A percentile compares a stretch with the other conserved stretches of the same genome.
Conservation (phyloP, 2,329 filamentous ascomycete species). For the Ophiostoma ips region DNA sequence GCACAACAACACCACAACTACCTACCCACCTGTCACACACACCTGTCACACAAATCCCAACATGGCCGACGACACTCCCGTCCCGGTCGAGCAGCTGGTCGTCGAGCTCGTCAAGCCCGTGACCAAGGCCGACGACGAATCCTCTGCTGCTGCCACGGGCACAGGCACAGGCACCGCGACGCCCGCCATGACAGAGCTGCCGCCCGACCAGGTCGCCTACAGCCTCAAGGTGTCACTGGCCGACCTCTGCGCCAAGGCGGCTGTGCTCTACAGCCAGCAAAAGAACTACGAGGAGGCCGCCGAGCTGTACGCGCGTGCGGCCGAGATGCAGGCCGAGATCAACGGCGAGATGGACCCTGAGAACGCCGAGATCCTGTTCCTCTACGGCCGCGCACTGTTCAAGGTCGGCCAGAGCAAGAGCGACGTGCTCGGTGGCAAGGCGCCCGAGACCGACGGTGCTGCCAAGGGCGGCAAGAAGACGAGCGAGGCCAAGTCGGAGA, state of each 20-base stretch:
- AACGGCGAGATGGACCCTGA: conserved; percentile 84
- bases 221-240: conserved; percentile 50
- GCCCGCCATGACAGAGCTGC: conserved; percentile 19
- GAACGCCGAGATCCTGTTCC: conserved; percentile 87
- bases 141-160: conserved; percentile 4
- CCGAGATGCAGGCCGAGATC: conserved; percentile 76
- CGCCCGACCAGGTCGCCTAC: conserved; percentile 20
- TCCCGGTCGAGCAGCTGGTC: not conserved
- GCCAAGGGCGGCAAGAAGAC: conserved; percentile 24
- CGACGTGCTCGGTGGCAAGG: conserved; percentile 78
- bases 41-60: not conserved
- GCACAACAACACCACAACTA: too few relatives aligned
- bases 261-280: conserved; percentile 76
- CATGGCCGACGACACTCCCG: conserved; percentile 10
- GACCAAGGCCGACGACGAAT: not conserved
- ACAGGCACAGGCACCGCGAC: conserved; percentile 20
- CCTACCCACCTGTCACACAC: too few relatives aligned
- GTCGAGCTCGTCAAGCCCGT: not conserved
- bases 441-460: conserved; percentile 35
- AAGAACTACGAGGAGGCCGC: conserved; percentile 67
- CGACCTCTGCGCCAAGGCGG: conserved; percentile 67
- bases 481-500: conserved; percentile 26
- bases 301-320: conserved; percentile 78
- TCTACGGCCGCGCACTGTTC: conserved; percentile 88
- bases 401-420: conserved; percentile 89